Conservation (phyloP, 2,329 filamentous ascomycete species). For the Pyricularia pennisetigena region DNA sequence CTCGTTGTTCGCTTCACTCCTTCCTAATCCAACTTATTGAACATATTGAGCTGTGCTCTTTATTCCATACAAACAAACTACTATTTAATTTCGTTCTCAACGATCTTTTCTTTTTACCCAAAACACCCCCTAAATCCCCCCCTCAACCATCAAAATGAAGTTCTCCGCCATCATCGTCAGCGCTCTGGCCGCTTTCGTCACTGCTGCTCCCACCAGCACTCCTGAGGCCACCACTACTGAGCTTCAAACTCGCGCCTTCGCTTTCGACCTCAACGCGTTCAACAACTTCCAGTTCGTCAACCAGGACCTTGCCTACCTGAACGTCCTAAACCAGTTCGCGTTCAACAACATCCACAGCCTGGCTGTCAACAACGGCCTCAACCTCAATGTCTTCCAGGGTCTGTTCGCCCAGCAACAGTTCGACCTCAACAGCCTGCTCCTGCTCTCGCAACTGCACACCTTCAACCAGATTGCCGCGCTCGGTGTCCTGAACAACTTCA, state of each 20-base stretch:
- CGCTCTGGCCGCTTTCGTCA: conserved; percentile 32
- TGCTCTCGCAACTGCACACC: conserved; percentile 13
- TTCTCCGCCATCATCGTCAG: conserved; percentile 32
- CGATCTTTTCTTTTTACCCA: conserved; percentile 10
- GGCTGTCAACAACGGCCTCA: conserved; percentile 33
- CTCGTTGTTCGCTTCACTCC: conserved; percentile 35
- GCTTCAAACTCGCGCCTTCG: conserved; percentile 22
- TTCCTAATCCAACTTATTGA: conserved; percentile 23
- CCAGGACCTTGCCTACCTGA: conserved; percentile 33
- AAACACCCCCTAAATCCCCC: conserved; percentile 6
- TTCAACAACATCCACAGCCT: conserved; percentile 31
- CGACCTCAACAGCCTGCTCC: conserved; percentile 9
- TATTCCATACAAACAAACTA: conserved; percentile 23
- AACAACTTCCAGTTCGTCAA: conserved; percentile 30
- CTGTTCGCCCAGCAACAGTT: conserved; percentile 19
- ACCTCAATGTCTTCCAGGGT: conserved; percentile 29
- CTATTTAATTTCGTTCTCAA: conserved; percentile 14
- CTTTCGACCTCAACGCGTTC: conserved; percentile 28
- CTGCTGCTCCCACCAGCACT: conserved; percentile 28
- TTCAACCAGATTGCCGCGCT: conserved; percentile 18
- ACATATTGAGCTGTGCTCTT: conserved; percentile 37
- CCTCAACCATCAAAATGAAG: conserved; percentile 35
- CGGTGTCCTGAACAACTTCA: conserved; percentile 18
- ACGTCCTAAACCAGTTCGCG: conserved; percentile 34
- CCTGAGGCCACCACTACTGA: conserved; percentile 12